phyloP scores from a whole-genome alignment of 495 filamentous ascomycete genomes.

The Massariosphaeria phaeospora region DNA sequence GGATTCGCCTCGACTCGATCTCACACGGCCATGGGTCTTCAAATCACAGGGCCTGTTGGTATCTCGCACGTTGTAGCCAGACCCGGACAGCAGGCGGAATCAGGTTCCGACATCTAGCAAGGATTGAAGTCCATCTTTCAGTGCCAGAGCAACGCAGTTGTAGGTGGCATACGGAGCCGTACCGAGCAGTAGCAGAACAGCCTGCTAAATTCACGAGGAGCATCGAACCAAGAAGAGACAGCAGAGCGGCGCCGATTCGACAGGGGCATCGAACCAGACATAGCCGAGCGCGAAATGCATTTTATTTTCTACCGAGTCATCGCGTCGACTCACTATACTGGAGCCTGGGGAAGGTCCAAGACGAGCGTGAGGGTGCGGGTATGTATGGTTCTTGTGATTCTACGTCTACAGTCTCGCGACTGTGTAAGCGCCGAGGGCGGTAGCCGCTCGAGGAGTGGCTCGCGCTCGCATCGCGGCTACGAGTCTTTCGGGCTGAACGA shows the following conservation, averaged over 20 bases:
- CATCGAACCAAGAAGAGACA: neutral
- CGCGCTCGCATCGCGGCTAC: constrained; percentile 1
- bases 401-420: constrained; percentile 11
- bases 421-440: constrained; percentile 21
- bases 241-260: neutral
- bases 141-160: no score
- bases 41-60: no score
- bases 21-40: no score
- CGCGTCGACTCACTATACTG: neutral
- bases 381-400: constrained; percentile 17
- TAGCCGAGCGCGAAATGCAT: constrained; percentile 1
- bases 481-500: neutral
- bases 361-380: neutral
- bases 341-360: no score
- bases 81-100: no score
- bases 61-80: no score
- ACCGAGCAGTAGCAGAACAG: no score
- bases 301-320: neutral
- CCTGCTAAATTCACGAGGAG: no score
- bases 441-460: constrained; percentile 6
- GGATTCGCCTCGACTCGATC: no score
- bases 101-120: no score
- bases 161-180: no score
- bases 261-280: neutral
- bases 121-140: no score